Evolutionary conservation across 495 filamentous ascomycete genomes (phyloP).

Genomic region (Penicillium ochrochloron): DNA sequence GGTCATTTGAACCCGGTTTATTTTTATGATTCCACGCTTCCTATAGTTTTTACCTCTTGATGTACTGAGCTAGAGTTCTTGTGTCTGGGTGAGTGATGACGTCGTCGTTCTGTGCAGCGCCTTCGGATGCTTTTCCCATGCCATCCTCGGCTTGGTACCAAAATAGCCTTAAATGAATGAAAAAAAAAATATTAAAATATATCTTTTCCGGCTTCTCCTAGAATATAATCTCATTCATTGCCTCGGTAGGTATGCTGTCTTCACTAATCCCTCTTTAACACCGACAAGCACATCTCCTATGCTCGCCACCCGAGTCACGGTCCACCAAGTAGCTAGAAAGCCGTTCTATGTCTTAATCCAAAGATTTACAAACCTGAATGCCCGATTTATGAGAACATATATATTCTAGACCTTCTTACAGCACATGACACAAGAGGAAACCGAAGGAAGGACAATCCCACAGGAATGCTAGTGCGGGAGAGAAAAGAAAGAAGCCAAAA

Average conservation of each 20-base stretch:
- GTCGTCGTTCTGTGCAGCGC: constrained; percentile 12
- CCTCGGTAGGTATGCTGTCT: no score
- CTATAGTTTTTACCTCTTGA: constrained; percentile 9
- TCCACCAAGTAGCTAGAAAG: neutral
- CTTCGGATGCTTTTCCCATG: neutral
- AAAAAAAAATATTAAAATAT: constrained; percentile 27
- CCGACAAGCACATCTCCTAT: no score
- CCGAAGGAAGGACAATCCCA: constrained; percentile 26
- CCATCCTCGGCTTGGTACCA: neutral
- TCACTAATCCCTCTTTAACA: no score
- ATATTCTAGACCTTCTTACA: constrained; percentile 29
- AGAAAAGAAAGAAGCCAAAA: constrained; percentile 22
- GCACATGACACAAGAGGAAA: constrained; percentile 23
- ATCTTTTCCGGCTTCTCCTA: neutral
- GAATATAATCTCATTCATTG: neutral
- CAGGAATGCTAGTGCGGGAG: constrained; percentile 21
- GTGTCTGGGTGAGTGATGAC: constrained; percentile 13
- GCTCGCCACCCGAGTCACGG: neutral
- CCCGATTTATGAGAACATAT: constrained; percentile 12
- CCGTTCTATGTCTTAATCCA: neutral
- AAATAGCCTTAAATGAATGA: constrained; percentile 4
- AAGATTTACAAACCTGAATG: neutral
- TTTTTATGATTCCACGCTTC: constrained; percentile 15
- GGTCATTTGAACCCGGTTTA: constrained; percentile 3
- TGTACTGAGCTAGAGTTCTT: constrained; percentile 11